A percentile compares a stretch with the other conserved stretches of the same genome.
Evolutionary conservation across 805 yeast species (phyloP).

Genomic region (Candida berthetii): DNA sequence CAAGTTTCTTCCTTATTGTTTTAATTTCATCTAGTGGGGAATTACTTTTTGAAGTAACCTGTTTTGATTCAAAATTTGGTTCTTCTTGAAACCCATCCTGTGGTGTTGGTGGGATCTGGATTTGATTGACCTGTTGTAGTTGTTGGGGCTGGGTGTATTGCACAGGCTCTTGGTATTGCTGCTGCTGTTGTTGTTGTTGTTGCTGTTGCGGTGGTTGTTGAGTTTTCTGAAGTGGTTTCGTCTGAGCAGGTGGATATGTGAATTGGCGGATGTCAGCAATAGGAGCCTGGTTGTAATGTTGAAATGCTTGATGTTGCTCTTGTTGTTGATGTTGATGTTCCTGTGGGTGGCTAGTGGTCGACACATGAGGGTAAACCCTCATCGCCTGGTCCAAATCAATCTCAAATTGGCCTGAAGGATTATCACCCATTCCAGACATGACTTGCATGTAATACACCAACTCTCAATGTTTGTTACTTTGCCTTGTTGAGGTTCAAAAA

Average conservation of each 20-base stretch:
- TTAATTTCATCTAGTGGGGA: constrained; percentile 16
- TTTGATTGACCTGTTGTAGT: background rate
- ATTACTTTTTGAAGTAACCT: constrained; percentile 12
- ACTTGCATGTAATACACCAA: no score
- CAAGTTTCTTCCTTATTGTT: constrained; percentile 28
- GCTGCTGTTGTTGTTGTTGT: background rate
- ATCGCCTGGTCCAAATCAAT: constrained; percentile 1
- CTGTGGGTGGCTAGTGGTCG: background rate
- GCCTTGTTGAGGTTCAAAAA: no score
- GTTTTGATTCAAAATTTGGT: background rate
- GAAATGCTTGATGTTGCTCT: background rate
- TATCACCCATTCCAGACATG: background rate
- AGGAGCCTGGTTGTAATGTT: background rate
- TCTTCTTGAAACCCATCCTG: background rate
- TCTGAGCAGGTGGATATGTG: background rate
- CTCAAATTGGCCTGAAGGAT: background rate
- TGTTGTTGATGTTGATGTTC: background rate
- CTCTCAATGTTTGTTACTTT: no score
- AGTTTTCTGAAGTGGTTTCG: background rate
- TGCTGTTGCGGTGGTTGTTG: no score
- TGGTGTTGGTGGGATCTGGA: background rate
- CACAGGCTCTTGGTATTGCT: background rate
- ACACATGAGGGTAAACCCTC: background rate
- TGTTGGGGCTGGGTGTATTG: background rate
- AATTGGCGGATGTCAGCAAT: background rate